Conservation (phyloP, 805 yeast genomes). For the Pichia sporocuriosa region DNA sequence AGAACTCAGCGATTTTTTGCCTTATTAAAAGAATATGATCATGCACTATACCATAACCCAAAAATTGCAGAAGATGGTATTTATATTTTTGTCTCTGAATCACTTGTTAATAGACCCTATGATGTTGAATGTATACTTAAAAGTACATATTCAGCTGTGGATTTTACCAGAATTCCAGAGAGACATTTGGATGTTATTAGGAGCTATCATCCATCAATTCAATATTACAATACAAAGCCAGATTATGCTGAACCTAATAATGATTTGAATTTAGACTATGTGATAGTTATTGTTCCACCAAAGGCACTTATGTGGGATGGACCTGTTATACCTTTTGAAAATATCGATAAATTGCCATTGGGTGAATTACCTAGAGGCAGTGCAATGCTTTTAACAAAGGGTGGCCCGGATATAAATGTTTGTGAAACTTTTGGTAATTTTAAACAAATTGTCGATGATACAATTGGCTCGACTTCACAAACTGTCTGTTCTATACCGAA, state of each 20-base stretch:
- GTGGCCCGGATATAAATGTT: conserved; percentile 52
- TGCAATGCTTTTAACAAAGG: conserved; percentile 59
- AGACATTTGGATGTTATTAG: conserved; percentile 28
- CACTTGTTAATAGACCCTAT: conserved; percentile 36
- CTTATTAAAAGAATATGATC: conserved; percentile 56
- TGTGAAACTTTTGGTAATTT: conserved; percentile 52
- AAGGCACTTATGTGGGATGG: conserved; percentile 94
- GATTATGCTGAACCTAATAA: conserved; percentile 12
- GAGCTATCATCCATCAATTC: conserved; percentile 22
- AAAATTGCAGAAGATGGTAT: conserved; percentile 66
- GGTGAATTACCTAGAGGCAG: conserved; percentile 63
- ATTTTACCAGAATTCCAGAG: conserved; percentile 31
- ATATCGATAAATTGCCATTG: conserved; percentile 39
- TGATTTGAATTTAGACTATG: conserved; percentile 39
- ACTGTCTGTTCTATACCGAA: conserved; percentile 63
- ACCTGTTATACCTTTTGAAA: conserved; percentile 47
- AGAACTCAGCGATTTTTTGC: conserved; percentile 46
- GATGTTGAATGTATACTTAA: conserved; percentile 40
- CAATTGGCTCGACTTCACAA: conserved; percentile 46
- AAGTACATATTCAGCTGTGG: conserved; percentile 47
- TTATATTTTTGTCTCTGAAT: conserved; percentile 71
- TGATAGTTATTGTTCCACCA: conserved; percentile 67
- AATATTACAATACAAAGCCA: conserved; percentile 7
- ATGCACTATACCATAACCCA: conserved; percentile 65
- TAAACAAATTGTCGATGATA: conserved; percentile 48